Conservation (phyloP, 2,329 filamentous ascomycete species). For the Colletotrichum destructivum region DNA sequence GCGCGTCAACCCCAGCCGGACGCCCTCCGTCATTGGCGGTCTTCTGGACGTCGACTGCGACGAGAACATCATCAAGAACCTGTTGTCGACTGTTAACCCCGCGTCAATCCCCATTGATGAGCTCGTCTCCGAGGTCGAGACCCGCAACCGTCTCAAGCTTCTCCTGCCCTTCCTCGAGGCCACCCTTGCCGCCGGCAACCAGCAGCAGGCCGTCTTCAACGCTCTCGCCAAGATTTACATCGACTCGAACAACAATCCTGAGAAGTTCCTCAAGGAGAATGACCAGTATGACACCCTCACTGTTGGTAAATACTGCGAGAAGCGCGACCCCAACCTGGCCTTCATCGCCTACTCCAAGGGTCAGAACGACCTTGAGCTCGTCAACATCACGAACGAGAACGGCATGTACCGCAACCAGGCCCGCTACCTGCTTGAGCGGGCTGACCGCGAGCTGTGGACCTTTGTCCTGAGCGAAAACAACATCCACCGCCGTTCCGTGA, state of each 20-base stretch:
- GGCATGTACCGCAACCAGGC: constrained; percentile 99
- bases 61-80: constrained; percentile 93
- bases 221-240: constrained; percentile 99
- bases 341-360: constrained; percentile 97
- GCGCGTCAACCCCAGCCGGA: constrained; percentile 91
- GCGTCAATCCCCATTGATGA: constrained; percentile 93
- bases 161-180: constrained; percentile 96
- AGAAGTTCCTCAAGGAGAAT: constrained; percentile 98
- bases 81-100: constrained; percentile 88
- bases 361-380: constrained; percentile 96
- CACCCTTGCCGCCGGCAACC: constrained; percentile 89
- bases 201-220: constrained; percentile 97
- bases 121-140: constrained; percentile 94
- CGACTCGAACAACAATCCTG: constrained; percentile 97
- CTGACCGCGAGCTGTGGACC: constrained; percentile 91
- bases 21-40: constrained; percentile 93
- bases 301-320: constrained; percentile 98
- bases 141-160: constrained; percentile 94
- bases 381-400: constrained; percentile 99
- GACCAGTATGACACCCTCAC: constrained; percentile 93
- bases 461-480: constrained; percentile 98
- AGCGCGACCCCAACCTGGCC: constrained; percentile 95
- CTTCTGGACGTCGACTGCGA: constrained; percentile 98
- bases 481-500: constrained; percentile 90
- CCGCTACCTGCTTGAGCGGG: constrained; percentile 91